Percentiles rank a stretch among this genome's conserved stretches.
These are phyloP conservation scores for Amylocystis lapponica DNA, from an alignment of 768 basidiomycete species.

Conservation along the genomic window DNA sequence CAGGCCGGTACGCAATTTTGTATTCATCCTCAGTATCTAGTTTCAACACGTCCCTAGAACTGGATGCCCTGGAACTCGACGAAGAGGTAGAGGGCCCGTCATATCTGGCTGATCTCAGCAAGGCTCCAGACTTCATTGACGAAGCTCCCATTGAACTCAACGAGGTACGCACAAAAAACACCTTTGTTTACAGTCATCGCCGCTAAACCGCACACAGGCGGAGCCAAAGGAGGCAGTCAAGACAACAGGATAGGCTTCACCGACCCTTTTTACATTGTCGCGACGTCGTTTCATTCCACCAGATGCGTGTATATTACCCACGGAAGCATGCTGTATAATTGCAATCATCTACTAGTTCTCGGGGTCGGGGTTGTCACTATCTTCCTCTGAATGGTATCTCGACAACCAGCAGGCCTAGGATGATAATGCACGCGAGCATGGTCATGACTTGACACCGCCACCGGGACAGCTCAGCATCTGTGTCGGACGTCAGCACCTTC, in stretches of 20 bases:
- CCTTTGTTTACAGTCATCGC: background rate
- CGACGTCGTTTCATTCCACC: slow-evolving; percentile 6
- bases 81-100: slow-evolving; percentile 87
- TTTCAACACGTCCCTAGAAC: slow-evolving; percentile 46
- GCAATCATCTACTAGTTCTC: background rate
- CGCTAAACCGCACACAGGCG: slow-evolving; percentile 6
- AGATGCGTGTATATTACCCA: slow-evolving; percentile 1
- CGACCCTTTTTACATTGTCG: slow-evolving; percentile 7
- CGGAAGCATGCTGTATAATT: background rate
- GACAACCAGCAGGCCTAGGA: slow-evolving; percentile 10
- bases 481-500: background rate
- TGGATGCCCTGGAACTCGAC: slow-evolving; percentile 90
- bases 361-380: no score
- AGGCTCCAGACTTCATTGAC: slow-evolving; percentile 90
- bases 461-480: slow-evolving; percentile 16
- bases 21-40: background rate
- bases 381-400: slow-evolving; percentile 11
- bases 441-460: slow-evolving; percentile 13
- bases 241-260: slow-evolving; percentile 19
- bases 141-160: slow-evolving; percentile 68
- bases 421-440: slow-evolving; percentile 11
- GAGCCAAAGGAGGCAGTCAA: slow-evolving; percentile 26
- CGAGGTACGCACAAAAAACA: slow-evolving; percentile 51
- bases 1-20: slow-evolving; percentile 68
- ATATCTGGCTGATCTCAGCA: slow-evolving; percentile 82